These are phyloP conservation scores for Xylaria sp. DNA, from an alignment of 2,329 filamentous ascomycete species.

Conservation along the genomic window DNA sequence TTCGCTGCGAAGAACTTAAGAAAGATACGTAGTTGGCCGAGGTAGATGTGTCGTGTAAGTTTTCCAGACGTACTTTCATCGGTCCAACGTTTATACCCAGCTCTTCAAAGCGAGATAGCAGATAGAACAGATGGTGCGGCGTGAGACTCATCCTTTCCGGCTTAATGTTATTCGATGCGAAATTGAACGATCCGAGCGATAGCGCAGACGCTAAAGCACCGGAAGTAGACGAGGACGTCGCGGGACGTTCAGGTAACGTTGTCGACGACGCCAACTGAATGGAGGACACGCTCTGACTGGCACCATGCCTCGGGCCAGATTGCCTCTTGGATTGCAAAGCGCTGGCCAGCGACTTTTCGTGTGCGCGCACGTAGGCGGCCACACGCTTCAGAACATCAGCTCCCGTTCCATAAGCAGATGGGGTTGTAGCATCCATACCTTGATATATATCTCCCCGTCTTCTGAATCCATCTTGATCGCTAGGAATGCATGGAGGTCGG, in stretches of 20 bases:
- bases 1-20: slow-evolving; percentile 78
- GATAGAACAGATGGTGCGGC: slow-evolving; percentile 94
- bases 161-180: slow-evolving; percentile 83
- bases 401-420: slow-evolving; percentile 74
- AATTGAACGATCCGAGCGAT: slow-evolving; percentile 81
- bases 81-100: slow-evolving; percentile 87
- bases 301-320: slow-evolving; percentile 67
- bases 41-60: slow-evolving; percentile 83
- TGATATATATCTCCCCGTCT: slow-evolving; percentile 88
- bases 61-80: slow-evolving; percentile 95
- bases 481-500: slow-evolving; percentile 50
- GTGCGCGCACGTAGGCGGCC: slow-evolving; percentile 91
- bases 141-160: slow-evolving; percentile 91
- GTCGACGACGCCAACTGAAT: slow-evolving; percentile 58
- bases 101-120: slow-evolving; percentile 93
- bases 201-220: slow-evolving; percentile 81
- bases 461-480: slow-evolving; percentile 75
- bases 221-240: slow-evolving; percentile 69
- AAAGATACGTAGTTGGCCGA: slow-evolving; percentile 96
- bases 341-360: slow-evolving; percentile 97
- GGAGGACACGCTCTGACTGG: slow-evolving; percentile 66
- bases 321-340: slow-evolving; percentile 84
- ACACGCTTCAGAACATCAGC: slow-evolving; percentile 68
- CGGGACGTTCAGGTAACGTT: slow-evolving; percentile 62
- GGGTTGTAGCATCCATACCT: slow-evolving; percentile 58